These are phyloP conservation scores for Trichoderma afroharzianum DNA, from an alignment of 2,329 filamentous ascomycete genomes.

Conservation along the genomic window DNA sequence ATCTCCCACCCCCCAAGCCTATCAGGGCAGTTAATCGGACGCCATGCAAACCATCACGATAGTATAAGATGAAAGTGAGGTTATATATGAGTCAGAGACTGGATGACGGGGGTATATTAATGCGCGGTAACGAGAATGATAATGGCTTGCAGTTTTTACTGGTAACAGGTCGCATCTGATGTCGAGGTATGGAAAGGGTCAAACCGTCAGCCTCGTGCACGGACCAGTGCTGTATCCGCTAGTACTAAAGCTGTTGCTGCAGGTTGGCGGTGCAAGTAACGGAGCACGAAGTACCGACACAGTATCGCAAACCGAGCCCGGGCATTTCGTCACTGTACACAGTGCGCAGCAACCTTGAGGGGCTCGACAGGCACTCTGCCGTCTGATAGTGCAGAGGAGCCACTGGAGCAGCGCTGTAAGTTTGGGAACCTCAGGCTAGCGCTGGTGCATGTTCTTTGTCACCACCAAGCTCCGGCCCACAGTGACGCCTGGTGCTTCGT, in stretches of 20 bases:
- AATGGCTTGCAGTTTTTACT: neutral
- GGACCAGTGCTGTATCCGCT: neutral
- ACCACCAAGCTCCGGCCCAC: neutral
- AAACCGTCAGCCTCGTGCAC: constrained; percentile 10
- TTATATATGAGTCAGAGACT: neutral
- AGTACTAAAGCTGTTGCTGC: neutral
- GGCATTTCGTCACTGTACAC: neutral
- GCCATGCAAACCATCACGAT: neutral
- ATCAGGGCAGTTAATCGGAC: neutral
- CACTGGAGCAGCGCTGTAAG: neutral
- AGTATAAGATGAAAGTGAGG: neutral
- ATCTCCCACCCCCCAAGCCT: neutral
- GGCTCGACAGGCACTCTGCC: neutral
- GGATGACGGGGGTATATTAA: neutral
- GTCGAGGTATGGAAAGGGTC: constrained; percentile 1
- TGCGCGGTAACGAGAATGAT: neutral
- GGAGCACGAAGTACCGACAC: neutral
- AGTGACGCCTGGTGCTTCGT: neutral
- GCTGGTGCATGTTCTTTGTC: neutral
- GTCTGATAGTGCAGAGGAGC: neutral
- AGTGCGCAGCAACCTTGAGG: neutral
- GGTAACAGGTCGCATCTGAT: neutral
- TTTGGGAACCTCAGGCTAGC: constrained; percentile 7
- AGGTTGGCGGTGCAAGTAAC: neutral
- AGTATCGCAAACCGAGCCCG: neutral